Base-by-base conservation (phyloP, 2,329 filamentous ascomycete species). In the Spiromastix sp. region DNA sequence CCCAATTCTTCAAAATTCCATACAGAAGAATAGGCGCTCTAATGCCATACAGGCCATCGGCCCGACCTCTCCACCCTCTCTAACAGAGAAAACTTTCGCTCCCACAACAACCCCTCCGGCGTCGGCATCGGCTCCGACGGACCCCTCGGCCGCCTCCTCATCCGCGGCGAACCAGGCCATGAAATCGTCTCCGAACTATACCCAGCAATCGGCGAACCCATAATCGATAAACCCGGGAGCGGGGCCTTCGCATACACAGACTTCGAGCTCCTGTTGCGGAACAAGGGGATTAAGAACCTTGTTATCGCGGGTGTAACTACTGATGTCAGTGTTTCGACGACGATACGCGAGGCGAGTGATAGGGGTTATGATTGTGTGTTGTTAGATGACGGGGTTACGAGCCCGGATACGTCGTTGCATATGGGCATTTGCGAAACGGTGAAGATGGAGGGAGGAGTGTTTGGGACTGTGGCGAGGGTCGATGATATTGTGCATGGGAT, bases 161-260 rank as follows among this genome's bases (percentile, higher is more conserved):
- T 78, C 16, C 67, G 73, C 13, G 74, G 74, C 1, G 69, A 77
- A 45, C 47, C 57, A 15, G 74, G 74, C 1, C 72, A 77, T 46
- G 72, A 71, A 30, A 74, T 68, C 19, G 63, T 77, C 12, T 55
- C 64, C 5, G 72, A 77, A 44, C 51, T 74, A 20, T 64, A 63
- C 38, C 70, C 70, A 10, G 36, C 64, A 11, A 51, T 54, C 2
- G 56, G 55, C 2, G 70, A 74, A 44, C 60, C 66, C 0, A 57
- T 73, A 6, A 64, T 74, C 28, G 70, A 74, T 49, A 73, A 74
- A 48, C 68, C 70, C 0, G 69, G 70, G 0, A 61, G 67, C 16
- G 62, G 70, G 1, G 68, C 70, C 3, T 74, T 74, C 48, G 51
- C 62, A 5, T 56, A 72, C 42, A 74, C 71, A 0, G 70, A 74